Percentiles rank a stretch among this genome's conserved stretches.
Evolutionary conservation across 331 rosid species (phyloP).

Genomic region (Prunus yedoensis): DNA sequence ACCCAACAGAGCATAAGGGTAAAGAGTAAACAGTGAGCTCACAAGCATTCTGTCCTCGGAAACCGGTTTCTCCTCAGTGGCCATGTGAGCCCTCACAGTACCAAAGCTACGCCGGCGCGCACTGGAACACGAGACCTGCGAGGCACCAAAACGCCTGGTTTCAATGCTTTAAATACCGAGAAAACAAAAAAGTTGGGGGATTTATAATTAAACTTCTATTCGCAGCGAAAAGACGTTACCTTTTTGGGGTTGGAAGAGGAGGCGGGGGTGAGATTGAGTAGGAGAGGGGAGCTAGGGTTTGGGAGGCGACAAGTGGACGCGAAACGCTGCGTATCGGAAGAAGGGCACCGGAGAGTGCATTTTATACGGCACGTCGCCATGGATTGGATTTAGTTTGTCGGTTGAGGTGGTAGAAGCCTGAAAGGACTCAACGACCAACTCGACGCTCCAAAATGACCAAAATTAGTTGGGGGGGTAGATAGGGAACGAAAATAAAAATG

Average conservation of each 20-base stretch:
- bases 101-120: slow-evolving; percentile 36
- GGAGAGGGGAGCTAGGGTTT: slow-evolving; percentile 30
- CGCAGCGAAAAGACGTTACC: slow-evolving; percentile 31
- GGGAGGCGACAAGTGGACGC: slow-evolving; percentile 28
- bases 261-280: slow-evolving; percentile 16
- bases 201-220: neutral
- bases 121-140: slow-evolving; percentile 45
- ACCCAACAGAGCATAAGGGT: slow-evolving; percentile 5
- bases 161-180: neutral
- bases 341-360: slow-evolving; percentile 39
- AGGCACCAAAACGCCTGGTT: neutral
- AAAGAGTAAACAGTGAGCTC: slow-evolving; percentile 24
- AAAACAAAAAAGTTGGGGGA: neutral
- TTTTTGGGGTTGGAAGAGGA: slow-evolving; percentile 24
- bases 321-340: slow-evolving; percentile 40
- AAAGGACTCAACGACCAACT: neutral
- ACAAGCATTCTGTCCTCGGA: slow-evolving; percentile 84
- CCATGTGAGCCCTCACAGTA: slow-evolving; percentile 50
- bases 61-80: slow-evolving; percentile 59
- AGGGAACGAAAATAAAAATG: neutral
- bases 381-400: neutral
- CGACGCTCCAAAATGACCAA: neutral
- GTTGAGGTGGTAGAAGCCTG: neutral
- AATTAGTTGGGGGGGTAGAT: neutral
- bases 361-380: slow-evolving; percentile 58